A percentile compares a stretch with the other conserved stretches of the same genome.
phyloP scores from a whole-genome alignment of 2,329 filamentous ascomycete species.

The Paracorniculantispora psalliotae region DNA sequence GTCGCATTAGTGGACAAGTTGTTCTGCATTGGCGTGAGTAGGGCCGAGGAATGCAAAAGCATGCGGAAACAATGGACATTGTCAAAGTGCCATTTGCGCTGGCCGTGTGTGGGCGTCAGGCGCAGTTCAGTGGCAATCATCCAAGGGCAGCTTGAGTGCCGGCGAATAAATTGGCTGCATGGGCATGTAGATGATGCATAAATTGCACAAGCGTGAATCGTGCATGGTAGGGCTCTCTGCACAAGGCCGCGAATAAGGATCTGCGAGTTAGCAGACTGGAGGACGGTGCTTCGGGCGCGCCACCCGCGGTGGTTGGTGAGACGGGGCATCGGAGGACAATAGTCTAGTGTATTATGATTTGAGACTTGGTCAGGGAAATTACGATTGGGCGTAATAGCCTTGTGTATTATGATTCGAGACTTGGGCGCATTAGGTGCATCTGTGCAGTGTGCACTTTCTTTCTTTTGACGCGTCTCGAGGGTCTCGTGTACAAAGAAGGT shows the following conservation, averaged over 20 bases:
- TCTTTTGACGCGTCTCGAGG: background rate
- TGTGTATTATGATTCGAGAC: background rate
- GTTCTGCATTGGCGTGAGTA: background rate
- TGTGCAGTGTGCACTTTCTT: too few species aligned
- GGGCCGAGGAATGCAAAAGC: background rate
- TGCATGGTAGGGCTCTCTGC: slow-evolving; percentile 1
- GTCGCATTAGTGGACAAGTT: background rate
- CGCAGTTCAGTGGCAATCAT: background rate
- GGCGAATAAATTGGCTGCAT: background rate
- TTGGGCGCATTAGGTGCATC: too few species aligned
- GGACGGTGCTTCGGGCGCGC: too few species aligned
- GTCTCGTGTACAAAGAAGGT: background rate
- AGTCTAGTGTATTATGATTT: too few species aligned
- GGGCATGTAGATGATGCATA: background rate
- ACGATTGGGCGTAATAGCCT: too few species aligned
- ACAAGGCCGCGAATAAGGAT: background rate
- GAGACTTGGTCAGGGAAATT: too few species aligned
- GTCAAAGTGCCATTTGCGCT: background rate
- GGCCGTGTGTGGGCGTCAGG: background rate
- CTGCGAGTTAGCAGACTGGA: background rate
- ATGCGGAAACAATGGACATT: background rate
- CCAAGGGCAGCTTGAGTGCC: background rate
- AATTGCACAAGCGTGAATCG: background rate
- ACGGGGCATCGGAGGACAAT: background rate
- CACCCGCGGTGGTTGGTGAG: background rate